Base-by-base conservation (phyloP, 1,139 yeast genomes). In the Taphrina pruni region DNA sequence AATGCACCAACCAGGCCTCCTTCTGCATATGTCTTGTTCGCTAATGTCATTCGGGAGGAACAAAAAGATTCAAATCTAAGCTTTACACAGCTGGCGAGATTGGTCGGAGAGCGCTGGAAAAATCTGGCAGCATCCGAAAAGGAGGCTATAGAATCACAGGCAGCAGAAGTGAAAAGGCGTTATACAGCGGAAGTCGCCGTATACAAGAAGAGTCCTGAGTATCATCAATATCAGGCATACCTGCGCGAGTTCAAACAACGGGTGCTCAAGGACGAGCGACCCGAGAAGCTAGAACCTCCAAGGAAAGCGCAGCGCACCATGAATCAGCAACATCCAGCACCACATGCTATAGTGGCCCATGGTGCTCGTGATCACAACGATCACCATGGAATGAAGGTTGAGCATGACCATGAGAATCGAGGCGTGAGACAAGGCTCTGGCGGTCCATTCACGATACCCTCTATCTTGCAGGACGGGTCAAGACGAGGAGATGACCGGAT, bases 81-180 rank as follows among this genome's bases (percentile, higher is more conserved):
- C 45, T 67, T 67, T n/a, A 62, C 67, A 7, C 66, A 67, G 14
- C 32, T 62, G 7, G 66, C 70, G 8, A 39, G 64, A 12, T 35
- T 61, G 14, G 67, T 62, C 21, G 70, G 67, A 9, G 65, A 61
- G n/a, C 61, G 64, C 11, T 67, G 70, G 70, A 67, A 67, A 45
- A 51, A 32, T 48, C 55, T 67, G 9, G 55, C 21, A 5, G n/a
- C 60, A 9, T 43, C 48, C 5, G 60, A 61, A 20, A 55, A 62
- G 36, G 67, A 61, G 35, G 48, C 55, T 20, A 54, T 61, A 21
- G 70, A 67, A 20, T 35, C 61, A 6, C 57, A 54, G 26, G 70
- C 70, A 6, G 70, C 62, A 8, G 54, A 32, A 26, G 35, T 32
- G 17, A 61, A 62, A 46, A 46, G 46, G 12, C 60, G 46, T 3